Conservation (phyloP, 1,139 yeast genomes). For the Waltiozyma sp. region DNA sequence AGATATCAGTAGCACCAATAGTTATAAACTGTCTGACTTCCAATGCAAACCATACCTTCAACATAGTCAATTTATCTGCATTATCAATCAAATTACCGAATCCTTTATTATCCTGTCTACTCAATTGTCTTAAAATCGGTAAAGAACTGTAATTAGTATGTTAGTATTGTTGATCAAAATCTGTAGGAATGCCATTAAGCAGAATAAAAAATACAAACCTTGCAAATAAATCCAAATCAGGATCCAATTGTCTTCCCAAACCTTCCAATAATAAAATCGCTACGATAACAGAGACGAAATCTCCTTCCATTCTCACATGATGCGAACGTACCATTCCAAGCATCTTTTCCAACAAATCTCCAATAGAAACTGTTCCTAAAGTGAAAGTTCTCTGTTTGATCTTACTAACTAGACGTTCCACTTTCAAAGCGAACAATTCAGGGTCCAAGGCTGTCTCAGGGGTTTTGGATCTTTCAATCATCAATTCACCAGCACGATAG, state of each 20-base stretch:
- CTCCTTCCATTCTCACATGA: conserved; percentile 97
- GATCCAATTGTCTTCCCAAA: conserved; percentile 88
- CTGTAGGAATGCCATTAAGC: conserved; percentile 32
- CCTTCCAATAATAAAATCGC: conserved; percentile 88
- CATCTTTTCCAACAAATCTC: conserved; percentile 81
- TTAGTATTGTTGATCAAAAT: conserved; percentile 18
- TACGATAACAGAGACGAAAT: conserved; percentile 85
- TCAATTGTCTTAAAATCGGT: conserved; percentile 79
- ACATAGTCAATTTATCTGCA: conserved; percentile 56
- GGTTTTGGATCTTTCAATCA: conserved; percentile 89
- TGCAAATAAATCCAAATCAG: conserved; percentile 86
- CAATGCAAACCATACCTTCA: conserved; percentile 83
- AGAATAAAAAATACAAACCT: conserved; percentile 67
- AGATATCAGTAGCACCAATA: conserved; percentile 73
- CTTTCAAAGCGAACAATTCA: conserved; percentile 80
- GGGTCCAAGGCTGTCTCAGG: conserved; percentile 84
- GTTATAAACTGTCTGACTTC: conserved; percentile 82
- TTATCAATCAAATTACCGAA: conserved; percentile 4
- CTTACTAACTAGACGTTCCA: conserved; percentile 68
- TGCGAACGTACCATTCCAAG: conserved; percentile 83
- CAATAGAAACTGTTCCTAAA: conserved; percentile 82
- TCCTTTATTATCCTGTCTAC: conserved; percentile 47
- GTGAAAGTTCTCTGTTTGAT: conserved; percentile 87
- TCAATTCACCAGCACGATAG: conserved; percentile 83
- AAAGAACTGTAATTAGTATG: conserved; percentile 45